A percentile compares a stretch with the other conserved stretches of the same genome.
phyloP scores from a whole-genome alignment of 352 stramenopile genomes.

The Plasmopara muralis region DNA sequence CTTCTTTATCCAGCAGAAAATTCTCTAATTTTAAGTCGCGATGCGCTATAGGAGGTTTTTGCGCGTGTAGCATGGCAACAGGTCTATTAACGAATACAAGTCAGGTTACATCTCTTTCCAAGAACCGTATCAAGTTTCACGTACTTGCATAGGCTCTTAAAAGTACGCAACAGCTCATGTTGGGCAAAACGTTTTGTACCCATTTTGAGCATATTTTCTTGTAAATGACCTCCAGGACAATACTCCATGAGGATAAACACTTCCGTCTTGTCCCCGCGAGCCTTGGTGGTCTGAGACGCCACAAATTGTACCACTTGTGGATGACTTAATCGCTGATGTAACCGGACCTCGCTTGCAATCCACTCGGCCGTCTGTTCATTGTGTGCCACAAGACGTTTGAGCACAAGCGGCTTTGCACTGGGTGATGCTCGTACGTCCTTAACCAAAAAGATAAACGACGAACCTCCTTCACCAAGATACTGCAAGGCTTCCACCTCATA shows the following conservation, averaged over 20 bases:
- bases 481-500: constrained; percentile 65
- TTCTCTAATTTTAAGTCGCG: constrained; percentile 98
- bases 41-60: constrained; percentile 91
- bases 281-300: constrained; percentile 40
- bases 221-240: constrained; percentile 89
- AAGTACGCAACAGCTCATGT: constrained; percentile 57
- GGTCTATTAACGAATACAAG: constrained; percentile 23
- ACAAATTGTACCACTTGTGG: constrained; percentile 66
- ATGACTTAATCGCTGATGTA: constrained; percentile 66
- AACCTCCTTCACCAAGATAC: constrained; percentile 71
- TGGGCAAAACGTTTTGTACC: constrained; percentile 58
- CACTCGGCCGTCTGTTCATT: constrained; percentile 54
- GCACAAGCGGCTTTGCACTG: constrained; percentile 37
- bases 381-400: constrained; percentile 70
- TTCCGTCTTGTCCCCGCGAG: constrained; percentile 53
- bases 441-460: constrained; percentile 79
- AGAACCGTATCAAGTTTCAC: constrained; percentile 13
- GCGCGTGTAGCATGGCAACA: constrained; percentile 51
- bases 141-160: constrained; percentile 69
- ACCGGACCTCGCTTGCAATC: constrained; percentile 63
- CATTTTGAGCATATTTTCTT: constrained; percentile 91
- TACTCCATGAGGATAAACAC: constrained; percentile 97
- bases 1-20: constrained; percentile 86
- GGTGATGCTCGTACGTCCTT: constrained; percentile 40
- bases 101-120: neutral